Percentiles rank a stretch among this genome's conserved stretches.
These are phyloP conservation scores for Leishmania gerbilli DNA, from an alignment of 208 protist species.

Conservation along the genomic window DNA sequence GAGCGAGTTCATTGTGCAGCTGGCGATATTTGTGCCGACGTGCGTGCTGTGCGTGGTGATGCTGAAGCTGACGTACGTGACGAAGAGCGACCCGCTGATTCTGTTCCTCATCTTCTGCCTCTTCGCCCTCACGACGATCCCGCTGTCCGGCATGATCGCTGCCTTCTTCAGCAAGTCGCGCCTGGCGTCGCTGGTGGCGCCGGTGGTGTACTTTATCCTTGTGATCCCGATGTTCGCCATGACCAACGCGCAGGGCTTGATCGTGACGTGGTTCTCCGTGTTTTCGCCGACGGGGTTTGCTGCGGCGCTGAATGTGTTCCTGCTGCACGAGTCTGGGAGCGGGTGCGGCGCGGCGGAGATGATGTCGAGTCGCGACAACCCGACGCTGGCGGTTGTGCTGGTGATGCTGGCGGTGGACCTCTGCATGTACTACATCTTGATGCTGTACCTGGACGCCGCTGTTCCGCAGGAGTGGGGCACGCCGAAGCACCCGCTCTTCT, in stretches of 20 bases:
- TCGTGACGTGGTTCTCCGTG: slow-evolving; percentile 34
- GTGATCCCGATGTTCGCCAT: slow-evolving; percentile 56
- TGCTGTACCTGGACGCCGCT: slow-evolving; percentile 75
- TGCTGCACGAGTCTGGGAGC: slow-evolving; percentile 35
- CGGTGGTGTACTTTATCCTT: slow-evolving; percentile 74
- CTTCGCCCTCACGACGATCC: slow-evolving; percentile 54
- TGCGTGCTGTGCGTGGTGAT: slow-evolving; percentile 49
- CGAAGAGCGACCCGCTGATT: slow-evolving; percentile 41
- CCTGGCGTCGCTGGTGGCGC: slow-evolving; percentile 54
- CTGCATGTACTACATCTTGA: slow-evolving; percentile 63
- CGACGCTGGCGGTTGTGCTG: slow-evolving; percentile 32
- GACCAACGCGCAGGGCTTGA: slow-evolving; percentile 15
- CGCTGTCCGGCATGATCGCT: slow-evolving; percentile 55
- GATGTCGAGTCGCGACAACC: slow-evolving; percentile 8
- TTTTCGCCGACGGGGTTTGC: slow-evolving; percentile 53
- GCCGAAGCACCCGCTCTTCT: slow-evolving; percentile 66
- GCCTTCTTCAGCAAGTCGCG: slow-evolving; percentile 75
- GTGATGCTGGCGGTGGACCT: slow-evolving; percentile 48
- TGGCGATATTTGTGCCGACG: slow-evolving; percentile 46
- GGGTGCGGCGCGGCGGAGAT: slow-evolving; percentile 38
- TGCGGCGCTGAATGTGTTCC: slow-evolving; percentile 31
- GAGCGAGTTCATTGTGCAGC: slow-evolving; percentile 39
- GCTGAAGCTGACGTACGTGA: slow-evolving; percentile 47
- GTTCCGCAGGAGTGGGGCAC: slow-evolving; percentile 67
- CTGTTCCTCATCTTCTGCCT: slow-evolving; percentile 73